A percentile compares a stretch with the other conserved stretches of the same genome.
Evolutionary conservation across 345 rosid genomes (phyloP).

Genomic region (Zanthoxylum bungeanum): DNA sequence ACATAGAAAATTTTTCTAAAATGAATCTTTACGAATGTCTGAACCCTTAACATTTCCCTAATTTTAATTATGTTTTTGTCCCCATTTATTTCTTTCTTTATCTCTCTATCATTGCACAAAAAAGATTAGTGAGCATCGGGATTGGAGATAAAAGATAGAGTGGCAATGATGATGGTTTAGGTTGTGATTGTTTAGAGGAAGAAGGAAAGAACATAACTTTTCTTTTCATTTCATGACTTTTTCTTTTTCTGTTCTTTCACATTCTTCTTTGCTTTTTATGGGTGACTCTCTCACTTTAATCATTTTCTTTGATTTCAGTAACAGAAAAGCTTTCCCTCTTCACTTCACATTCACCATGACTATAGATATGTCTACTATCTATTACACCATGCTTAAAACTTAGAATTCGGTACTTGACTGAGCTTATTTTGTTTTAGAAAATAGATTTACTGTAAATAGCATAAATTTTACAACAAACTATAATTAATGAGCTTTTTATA

Average conservation of each 20-base stretch:
- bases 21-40: too few relatives aligned
- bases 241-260: constrained; percentile 23
- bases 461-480: too few relatives aligned
- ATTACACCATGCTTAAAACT: too few relatives aligned
- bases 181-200: constrained; percentile 25
- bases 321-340: constrained; percentile 12
- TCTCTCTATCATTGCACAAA: too few relatives aligned
- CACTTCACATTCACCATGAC: not conserved
- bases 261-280: constrained; percentile 21
- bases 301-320: constrained; percentile 48
- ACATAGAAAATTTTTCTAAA: too few relatives aligned
- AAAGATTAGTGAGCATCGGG: constrained; percentile 41
- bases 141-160: constrained; percentile 45
- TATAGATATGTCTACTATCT: not conserved
- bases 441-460: too few relatives aligned
- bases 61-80: too few relatives aligned
- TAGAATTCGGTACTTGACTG: too few relatives aligned
- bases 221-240: constrained; percentile 13
- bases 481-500: too few relatives aligned
- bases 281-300: constrained; percentile 33
- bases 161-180: constrained; percentile 37
- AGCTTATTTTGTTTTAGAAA: too few relatives aligned
- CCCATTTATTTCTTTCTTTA: too few relatives aligned
- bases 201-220: constrained; percentile 18
- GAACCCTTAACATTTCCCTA: too few relatives aligned